Percentiles rank a stretch among this genome's conserved stretches.
phyloP scores from a whole-genome alignment of 768 basidiomycete species.

The Ramaria rubella region DNA sequence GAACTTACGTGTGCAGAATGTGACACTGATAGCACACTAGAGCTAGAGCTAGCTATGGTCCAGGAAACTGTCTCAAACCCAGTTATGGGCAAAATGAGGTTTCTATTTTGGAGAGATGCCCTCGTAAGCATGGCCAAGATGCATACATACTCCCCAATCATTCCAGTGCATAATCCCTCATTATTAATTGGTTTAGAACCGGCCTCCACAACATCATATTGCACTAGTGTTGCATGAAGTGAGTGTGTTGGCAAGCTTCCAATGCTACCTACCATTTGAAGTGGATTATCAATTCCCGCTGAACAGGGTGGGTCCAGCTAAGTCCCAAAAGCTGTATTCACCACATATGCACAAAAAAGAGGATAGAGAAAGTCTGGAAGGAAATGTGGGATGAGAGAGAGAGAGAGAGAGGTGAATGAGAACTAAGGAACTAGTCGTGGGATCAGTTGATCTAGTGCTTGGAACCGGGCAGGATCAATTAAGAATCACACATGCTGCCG shows the following conservation, averaged over 20 bases:
- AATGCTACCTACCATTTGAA: slow-evolving; percentile 75
- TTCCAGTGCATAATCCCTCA: not conserved
- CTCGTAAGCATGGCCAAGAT: slow-evolving; percentile 63
- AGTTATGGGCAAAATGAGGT: slow-evolving; percentile 72
- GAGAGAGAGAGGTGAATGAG: too few relatives aligned
- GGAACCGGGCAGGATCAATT: too few relatives aligned
- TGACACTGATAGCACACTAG: slow-evolving; percentile 10
- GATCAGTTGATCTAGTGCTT: too few relatives aligned
- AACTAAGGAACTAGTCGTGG: too few relatives aligned
- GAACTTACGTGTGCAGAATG: slow-evolving; percentile 3
- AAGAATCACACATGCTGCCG: too few relatives aligned
- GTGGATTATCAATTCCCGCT: slow-evolving; percentile 77
- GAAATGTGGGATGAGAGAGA: too few relatives aligned
- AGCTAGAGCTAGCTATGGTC: slow-evolving; percentile 74
- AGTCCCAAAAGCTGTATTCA: too few relatives aligned
- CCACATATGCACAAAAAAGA: too few relatives aligned
- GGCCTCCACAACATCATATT: slow-evolving; percentile 74
- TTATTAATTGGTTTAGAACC: slow-evolving; percentile 42
- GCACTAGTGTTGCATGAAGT: slow-evolving; percentile 64
- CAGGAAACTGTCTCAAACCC: slow-evolving; percentile 71
- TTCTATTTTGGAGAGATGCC: slow-evolving; percentile 85
- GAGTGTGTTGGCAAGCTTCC: slow-evolving; percentile 42
- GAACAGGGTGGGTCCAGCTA: too few relatives aligned
- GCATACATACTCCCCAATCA: slow-evolving; percentile 21
- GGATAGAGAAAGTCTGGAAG: too few relatives aligned